phyloP scores from a whole-genome alignment of 106 monocot species.

The Cymbidium sinense region DNA sequence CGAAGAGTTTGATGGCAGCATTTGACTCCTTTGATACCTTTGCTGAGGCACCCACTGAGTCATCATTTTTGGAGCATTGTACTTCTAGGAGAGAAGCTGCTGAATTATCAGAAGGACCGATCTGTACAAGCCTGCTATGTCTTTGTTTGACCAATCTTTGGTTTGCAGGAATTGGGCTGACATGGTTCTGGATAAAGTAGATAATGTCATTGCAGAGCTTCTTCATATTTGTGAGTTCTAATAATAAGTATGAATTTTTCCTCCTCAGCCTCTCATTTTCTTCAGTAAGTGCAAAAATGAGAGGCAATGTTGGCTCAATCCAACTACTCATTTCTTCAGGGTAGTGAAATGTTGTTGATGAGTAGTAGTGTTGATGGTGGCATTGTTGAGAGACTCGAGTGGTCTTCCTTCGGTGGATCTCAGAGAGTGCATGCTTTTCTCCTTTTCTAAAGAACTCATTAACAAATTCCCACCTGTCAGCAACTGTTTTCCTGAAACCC shows the following conservation, averaged over 20 bases:
- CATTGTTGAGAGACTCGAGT: slow-evolving; percentile 7
- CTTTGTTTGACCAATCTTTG: background rate
- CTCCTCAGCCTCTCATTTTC: slow-evolving; percentile 68
- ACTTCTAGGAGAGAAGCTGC: background rate
- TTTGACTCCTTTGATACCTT: background rate
- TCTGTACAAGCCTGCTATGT: background rate
- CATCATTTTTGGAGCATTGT: background rate
- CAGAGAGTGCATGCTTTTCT: slow-evolving; percentile 38
- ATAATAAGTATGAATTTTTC: slow-evolving; percentile 44
- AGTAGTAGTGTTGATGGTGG: background rate
- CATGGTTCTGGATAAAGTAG: slow-evolving; percentile 64
- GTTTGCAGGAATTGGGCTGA: slow-evolving; percentile 12
- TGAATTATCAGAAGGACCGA: background rate
- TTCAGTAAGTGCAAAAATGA: slow-evolving; percentile 34
- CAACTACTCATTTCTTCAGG: slow-evolving; percentile 12
- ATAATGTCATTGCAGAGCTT: slow-evolving; percentile 74
- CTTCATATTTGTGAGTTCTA: slow-evolving; percentile 62
- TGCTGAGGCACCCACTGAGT: background rate
- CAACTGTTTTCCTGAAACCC: slow-evolving; percentile 53
- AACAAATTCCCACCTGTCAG: slow-evolving; percentile 53
- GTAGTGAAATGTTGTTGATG: background rate
- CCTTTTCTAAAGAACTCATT: slow-evolving; percentile 49
- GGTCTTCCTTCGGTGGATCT: slow-evolving; percentile 54
- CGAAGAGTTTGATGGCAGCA: background rate
- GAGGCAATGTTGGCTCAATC: slow-evolving; percentile 9